These are phyloP conservation scores for Rhododendron vialii DNA, from an alignment of 148 eudicot species.

Conservation along the genomic window DNA sequence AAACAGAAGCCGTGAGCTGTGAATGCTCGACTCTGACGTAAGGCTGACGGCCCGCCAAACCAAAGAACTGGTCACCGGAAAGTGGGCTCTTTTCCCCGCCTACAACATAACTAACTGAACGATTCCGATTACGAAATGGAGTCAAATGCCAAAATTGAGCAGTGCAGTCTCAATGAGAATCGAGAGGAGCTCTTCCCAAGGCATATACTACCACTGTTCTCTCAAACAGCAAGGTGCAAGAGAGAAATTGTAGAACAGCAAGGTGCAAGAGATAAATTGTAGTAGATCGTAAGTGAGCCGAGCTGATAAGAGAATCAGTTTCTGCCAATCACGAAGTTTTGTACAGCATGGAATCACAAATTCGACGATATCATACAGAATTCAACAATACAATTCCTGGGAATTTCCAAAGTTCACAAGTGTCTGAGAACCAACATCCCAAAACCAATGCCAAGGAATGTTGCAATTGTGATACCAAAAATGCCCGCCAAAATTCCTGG, in stretches of 20 bases:
- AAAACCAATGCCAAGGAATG: slow-evolving; percentile 71
- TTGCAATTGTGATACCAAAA: slow-evolving; percentile 85
- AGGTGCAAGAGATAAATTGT: background rate
- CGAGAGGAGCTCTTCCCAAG: background rate
- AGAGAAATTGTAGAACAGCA: background rate
- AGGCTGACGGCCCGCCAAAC: slow-evolving; percentile 26
- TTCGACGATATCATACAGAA: background rate
- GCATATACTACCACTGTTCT: background rate
- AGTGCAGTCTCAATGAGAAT: background rate
- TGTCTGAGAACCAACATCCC: slow-evolving; percentile 53
- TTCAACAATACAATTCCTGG: background rate
- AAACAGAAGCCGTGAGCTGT: slow-evolving; percentile 31
- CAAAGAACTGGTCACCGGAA: slow-evolving; percentile 35
- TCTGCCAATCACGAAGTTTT: background rate
- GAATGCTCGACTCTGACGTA: slow-evolving; percentile 30
- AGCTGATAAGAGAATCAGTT: background rate
- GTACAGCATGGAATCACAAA: background rate
- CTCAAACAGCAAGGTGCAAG: background rate
- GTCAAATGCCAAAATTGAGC: background rate
- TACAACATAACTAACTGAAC: background rate
- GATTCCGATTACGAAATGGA: background rate
- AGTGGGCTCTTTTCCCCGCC: background rate
- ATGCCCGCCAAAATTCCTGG: slow-evolving; percentile 89
- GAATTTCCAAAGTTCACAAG: slow-evolving; percentile 33
- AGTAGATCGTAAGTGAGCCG: background rate